Percentiles rank a stretch among this genome's conserved stretches.
phyloP scores from a whole-genome alignment of 1,139 yeast genomes.

The Saccharomyces pastorianus region DNA sequence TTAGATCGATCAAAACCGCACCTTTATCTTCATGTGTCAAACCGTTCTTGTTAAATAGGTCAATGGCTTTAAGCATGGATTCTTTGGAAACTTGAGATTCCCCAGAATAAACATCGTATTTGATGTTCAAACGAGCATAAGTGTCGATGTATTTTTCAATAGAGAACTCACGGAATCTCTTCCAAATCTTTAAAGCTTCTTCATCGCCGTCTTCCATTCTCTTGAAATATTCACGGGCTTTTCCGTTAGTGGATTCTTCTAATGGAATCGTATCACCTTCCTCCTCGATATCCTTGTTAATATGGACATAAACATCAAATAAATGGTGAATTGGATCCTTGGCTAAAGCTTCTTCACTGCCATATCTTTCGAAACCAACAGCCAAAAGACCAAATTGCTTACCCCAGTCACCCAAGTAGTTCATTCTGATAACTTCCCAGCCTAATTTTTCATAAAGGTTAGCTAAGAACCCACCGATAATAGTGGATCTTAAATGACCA shows the following conservation, averaged over 20 bases:
- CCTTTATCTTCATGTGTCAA: slow-evolving; percentile 85
- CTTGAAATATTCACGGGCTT: slow-evolving; percentile 82
- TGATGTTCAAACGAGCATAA: slow-evolving; percentile 84
- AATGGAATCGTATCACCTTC: slow-evolving; percentile 62
- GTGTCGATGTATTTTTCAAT: slow-evolving; percentile 81
- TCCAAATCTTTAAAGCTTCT: slow-evolving; percentile 73
- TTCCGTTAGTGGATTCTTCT: slow-evolving; percentile 54
- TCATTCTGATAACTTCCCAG: slow-evolving; percentile 82
- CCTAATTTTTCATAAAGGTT: slow-evolving; percentile 87
- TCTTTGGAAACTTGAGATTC: slow-evolving; percentile 87
- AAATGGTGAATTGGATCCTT: slow-evolving; percentile 88
- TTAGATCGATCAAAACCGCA: slow-evolving; percentile 80
- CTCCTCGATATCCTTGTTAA: slow-evolving; percentile 68
- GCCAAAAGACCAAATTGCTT: slow-evolving; percentile 96
- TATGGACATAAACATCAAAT: slow-evolving; percentile 85
- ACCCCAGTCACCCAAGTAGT: slow-evolving; percentile 99
- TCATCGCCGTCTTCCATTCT: slow-evolving; percentile 92
- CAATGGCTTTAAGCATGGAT: slow-evolving; percentile 58
- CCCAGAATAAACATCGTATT: slow-evolving; percentile 84
- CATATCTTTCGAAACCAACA: slow-evolving; percentile 81
- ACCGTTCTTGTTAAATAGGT: slow-evolving; percentile 56
- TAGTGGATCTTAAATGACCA: slow-evolving; percentile 95
- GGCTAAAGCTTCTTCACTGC: slow-evolving; percentile 63
- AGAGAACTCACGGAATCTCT: slow-evolving; percentile 79
- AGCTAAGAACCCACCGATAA: slow-evolving; percentile 93